These are phyloP conservation scores for Pilasporangium apinafurcum DNA, from an alignment of 352 stramenopile species.

Conservation along the genomic window DNA sequence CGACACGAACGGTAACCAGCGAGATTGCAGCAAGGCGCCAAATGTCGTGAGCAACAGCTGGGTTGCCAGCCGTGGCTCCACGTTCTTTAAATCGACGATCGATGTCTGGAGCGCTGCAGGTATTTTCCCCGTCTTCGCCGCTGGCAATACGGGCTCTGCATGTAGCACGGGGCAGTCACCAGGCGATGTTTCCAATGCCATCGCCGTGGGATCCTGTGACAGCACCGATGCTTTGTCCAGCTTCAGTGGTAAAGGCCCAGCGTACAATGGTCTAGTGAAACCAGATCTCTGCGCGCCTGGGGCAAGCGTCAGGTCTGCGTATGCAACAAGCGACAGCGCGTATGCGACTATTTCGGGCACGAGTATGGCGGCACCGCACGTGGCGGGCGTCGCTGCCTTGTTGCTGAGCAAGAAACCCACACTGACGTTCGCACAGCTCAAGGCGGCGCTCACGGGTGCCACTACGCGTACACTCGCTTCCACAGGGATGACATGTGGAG, in stretches of 20 bases:
- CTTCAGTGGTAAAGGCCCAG: conserved; percentile 35
- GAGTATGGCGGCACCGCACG: conserved; percentile 12
- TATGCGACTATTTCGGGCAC: too few species aligned
- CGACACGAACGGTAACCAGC: conserved; percentile 38
- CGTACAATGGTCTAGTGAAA: too few species aligned
- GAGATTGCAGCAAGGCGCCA: conserved; percentile 32
- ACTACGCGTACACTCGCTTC: not conserved
- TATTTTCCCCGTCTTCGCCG: conserved; percentile 49
- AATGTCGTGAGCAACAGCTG: conserved; percentile 59
- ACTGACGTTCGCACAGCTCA: too few species aligned
- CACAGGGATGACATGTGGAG: conserved; percentile 17
- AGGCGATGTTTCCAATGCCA: conserved; percentile 24
- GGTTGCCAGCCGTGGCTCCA: conserved; percentile 21
- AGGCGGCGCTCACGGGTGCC: too few species aligned
- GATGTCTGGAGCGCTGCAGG: conserved; percentile 36
- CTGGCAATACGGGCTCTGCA: conserved; percentile 28
- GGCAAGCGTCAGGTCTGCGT: too few species aligned
- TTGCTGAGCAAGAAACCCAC: conserved; percentile 3
- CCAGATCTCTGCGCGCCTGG: too few species aligned
- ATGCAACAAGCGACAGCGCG: too few species aligned
- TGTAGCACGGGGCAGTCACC: conserved; percentile 26
- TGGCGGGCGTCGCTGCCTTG: conserved; percentile 7
- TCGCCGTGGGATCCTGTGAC: conserved; percentile 30
- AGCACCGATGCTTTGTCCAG: conserved; percentile 19
- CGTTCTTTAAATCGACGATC: conserved; percentile 24